Percentiles rank a stretch among this genome's conserved stretches.
These are phyloP conservation scores for Nissolia schottii DNA, from an alignment of 306 rosid species.

Conservation along the genomic window DNA sequence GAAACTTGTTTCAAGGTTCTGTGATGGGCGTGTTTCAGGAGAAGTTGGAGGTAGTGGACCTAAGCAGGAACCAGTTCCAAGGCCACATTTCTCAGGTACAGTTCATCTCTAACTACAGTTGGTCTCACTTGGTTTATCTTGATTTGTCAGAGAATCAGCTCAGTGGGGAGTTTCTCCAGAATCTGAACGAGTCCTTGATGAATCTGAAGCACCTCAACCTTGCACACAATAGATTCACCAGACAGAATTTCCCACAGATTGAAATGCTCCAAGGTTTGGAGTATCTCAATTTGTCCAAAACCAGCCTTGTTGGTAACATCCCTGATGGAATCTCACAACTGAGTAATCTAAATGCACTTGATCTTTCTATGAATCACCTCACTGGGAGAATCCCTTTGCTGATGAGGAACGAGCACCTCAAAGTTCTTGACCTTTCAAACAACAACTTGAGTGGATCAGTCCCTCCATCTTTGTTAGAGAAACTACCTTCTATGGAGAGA, in stretches of 20 bases:
- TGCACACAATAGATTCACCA: slow-evolving; percentile 74
- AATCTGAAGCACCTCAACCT: slow-evolving; percentile 74
- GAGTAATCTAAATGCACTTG: slow-evolving; percentile 60
- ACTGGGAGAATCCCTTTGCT: slow-evolving; percentile 54
- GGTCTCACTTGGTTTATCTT: slow-evolving; percentile 76
- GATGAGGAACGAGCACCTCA: slow-evolving; percentile 41
- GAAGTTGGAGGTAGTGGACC: slow-evolving; percentile 66
- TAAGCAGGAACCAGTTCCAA: slow-evolving; percentile 85
- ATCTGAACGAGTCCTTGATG: slow-evolving; percentile 44
- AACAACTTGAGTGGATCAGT: slow-evolving; percentile 84
- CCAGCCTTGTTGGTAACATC: slow-evolving; percentile 64
- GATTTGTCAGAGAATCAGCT: slow-evolving; percentile 88
- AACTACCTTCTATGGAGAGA: slow-evolving; percentile 69
- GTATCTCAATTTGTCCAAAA: slow-evolving; percentile 76
- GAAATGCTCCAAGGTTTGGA: slow-evolving; percentile 53
- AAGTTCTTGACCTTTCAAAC: slow-evolving; percentile 68
- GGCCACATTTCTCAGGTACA: slow-evolving; percentile 85
- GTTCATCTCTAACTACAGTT: slow-evolving; percentile 43
- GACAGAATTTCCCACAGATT: slow-evolving; percentile 58
- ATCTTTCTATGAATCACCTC: slow-evolving; percentile 78
- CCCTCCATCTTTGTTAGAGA: slow-evolving; percentile 52
- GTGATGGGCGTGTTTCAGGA: slow-evolving; percentile 55
- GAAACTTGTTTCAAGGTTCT: slow-evolving; percentile 79
- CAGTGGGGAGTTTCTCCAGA: slow-evolving; percentile 64
- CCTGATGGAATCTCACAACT: slow-evolving; percentile 58